Conservation (phyloP, 352 stramenopile species). For the Pythium grandisporangium region DNA sequence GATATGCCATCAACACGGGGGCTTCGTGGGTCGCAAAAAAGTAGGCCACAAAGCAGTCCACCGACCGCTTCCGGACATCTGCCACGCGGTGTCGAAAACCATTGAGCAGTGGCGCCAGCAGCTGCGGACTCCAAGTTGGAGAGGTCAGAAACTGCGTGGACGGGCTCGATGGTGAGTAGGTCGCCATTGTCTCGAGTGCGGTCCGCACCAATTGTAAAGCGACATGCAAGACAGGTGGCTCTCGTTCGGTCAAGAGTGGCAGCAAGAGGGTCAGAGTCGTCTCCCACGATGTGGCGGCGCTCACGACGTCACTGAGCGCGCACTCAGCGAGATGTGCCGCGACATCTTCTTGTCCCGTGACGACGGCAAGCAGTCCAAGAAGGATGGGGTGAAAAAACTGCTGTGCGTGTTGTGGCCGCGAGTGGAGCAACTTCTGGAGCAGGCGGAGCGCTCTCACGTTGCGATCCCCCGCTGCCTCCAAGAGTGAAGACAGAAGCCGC, state of each 20-base stretch:
- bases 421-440: slow-evolving; percentile 30
- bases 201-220: slow-evolving; percentile 37
- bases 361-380: slow-evolving; percentile 36
- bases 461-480: slow-evolving; percentile 30
- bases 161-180: too few species aligned
- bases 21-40: slow-evolving; percentile 51
- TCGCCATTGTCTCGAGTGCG: slow-evolving; percentile 16
- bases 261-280: slow-evolving; percentile 29
- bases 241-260: slow-evolving; percentile 19
- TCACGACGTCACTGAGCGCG: slow-evolving; percentile 32
- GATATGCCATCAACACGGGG: slow-evolving; percentile 22
- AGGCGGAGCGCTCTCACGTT: slow-evolving; percentile 46
- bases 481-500: slow-evolving; percentile 7
- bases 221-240: slow-evolving; percentile 39
- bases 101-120: slow-evolving; percentile 23
- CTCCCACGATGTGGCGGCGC: slow-evolving; percentile 15
- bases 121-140: slow-evolving; percentile 13
- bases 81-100: slow-evolving; percentile 40
- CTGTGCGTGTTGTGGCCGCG: slow-evolving; percentile 26
- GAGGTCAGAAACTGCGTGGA: too few species aligned
- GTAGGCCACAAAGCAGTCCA: slow-evolving; percentile 60
- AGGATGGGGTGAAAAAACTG: slow-evolving; percentile 55
- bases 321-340: slow-evolving; percentile 36
- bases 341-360: slow-evolving; percentile 28
- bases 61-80: slow-evolving; percentile 53